Base-by-base conservation (phyloP, 1,139 yeast genomes). In the Lodderomyces pseudojiufengensis region DNA sequence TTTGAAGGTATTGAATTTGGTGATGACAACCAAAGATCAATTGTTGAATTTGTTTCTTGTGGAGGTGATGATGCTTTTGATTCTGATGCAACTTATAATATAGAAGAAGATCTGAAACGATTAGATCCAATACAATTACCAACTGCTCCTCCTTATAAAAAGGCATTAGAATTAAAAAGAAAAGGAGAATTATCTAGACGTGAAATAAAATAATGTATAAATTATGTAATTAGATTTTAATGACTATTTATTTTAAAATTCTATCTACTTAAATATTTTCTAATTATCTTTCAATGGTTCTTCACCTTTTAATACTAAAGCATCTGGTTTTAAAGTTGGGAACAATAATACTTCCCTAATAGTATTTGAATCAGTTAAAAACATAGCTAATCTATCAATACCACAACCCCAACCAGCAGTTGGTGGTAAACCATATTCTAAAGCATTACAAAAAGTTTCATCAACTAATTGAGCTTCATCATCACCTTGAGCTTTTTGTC, bases 341-440 rank as follows among this genome's bases (percentile, higher is more conserved):
- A 92, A 92, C 61, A 92, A 73, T 54, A 92, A 75, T 31, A 92
- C 98, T 73, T 92, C 98, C 82, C 96, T 87, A 61, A 92, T 92
- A 49, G 97, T 87, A 73, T 87, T 85, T 43, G 97, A 86, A 67
- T 92, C 80, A 47, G 97, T 92, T 72, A 92, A 78, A 74, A 92
- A 90, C 98, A 92, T 92, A 59, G 96, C 92, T 57, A 92, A 64
- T 75, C 98, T 86, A 69, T 92, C 98, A 53, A 92, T 88, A 78
- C 98, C 98, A 71, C 95, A 84, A 55, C 98, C 98, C 97, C 97
- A 92, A 53, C 98, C 98, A 63, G 95, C 98, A 54, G 98, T 92
- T 55, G 98, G 98, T 44, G 98, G 98, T 57, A 92, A 77, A 65
- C 98, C 98, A 65, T 87, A 92, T 71, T 92, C 98, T 59, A 92